These are phyloP conservation scores for Amanita jacksonii DNA, from an alignment of 768 basidiomycete species.

Conservation along the genomic window DNA sequence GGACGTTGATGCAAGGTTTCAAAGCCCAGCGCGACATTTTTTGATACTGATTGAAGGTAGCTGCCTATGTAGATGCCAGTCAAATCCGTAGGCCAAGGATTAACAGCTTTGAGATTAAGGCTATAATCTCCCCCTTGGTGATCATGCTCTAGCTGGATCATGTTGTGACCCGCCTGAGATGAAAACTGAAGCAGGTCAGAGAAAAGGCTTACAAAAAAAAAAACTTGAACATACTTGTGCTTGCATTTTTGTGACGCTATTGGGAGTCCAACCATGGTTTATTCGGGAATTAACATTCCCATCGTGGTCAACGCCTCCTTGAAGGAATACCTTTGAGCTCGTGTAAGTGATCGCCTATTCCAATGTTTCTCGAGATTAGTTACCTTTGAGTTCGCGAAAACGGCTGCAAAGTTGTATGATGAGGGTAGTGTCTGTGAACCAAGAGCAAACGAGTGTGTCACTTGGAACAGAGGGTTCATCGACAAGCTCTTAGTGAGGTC, in stretches of 20 bases:
- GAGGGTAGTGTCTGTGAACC: constrained; percentile 80
- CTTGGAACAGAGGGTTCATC: constrained; percentile 93
- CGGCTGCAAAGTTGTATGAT: constrained; percentile 90
- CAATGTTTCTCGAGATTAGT: constrained; percentile 11
- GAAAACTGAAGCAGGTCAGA: constrained; percentile 48
- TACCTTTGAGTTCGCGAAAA: constrained; percentile 82
- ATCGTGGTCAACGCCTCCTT: constrained; percentile 91
- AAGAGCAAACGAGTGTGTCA: constrained; percentile 90
- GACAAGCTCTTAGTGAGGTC: constrained; percentile 93
- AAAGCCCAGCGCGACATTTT: constrained; percentile 79
- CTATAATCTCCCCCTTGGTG: constrained; percentile 83
- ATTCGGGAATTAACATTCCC: constrained; percentile 82
- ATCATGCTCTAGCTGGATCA: constrained; percentile 93
- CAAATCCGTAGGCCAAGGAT: constrained; percentile 79
- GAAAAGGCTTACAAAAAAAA: not conserved
- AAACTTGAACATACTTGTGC: constrained; percentile 55
- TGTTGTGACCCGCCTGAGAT: constrained; percentile 68
- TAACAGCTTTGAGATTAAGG: constrained; percentile 79
- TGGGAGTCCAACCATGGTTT: constrained; percentile 81
- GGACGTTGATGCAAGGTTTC: constrained; percentile 81
- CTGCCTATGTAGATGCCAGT: constrained; percentile 90
- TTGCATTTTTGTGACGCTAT: constrained; percentile 76
- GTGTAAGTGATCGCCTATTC: constrained; percentile 15
- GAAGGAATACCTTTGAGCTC: constrained; percentile 65
- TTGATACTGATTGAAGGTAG: constrained; percentile 88